Conservation (phyloP, 768 basidiomycete species). For the Hygrophorus russula region DNA sequence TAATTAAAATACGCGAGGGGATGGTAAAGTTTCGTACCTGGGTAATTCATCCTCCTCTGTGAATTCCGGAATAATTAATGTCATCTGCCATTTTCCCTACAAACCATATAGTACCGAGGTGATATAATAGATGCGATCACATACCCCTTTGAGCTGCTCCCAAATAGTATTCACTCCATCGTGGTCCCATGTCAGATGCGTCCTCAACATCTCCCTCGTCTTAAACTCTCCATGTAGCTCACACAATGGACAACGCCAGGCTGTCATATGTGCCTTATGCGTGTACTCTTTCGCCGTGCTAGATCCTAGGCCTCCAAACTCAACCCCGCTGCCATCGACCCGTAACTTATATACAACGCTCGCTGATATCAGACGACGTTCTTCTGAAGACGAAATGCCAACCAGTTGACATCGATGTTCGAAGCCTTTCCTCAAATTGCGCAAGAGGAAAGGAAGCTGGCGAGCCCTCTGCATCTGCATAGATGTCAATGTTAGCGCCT, state of each 20-base stretch:
- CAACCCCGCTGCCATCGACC: background rate
- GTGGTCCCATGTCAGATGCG: constrained; percentile 44
- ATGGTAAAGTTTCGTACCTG: background rate
- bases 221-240: constrained; percentile 29
- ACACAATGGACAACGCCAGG: constrained; percentile 48
- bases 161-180: constrained; percentile 25
- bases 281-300: constrained; percentile 8
- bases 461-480: constrained; percentile 25
- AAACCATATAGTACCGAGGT: background rate
- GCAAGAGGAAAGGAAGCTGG: constrained; percentile 45
- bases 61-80: background rate
- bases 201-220: constrained; percentile 29
- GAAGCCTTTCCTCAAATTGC: constrained; percentile 42
- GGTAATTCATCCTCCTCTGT: background rate
- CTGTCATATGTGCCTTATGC: constrained; percentile 17
- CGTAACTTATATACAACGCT: constrained; percentile 1
- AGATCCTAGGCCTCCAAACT: background rate
- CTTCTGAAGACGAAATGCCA: constrained; percentile 21
- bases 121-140: constrained; percentile 7
- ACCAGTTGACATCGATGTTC: constrained; percentile 24
- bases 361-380: constrained; percentile 8
- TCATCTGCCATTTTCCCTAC: background rate
- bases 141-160: constrained; percentile 11
- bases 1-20: no score
- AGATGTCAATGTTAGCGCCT: constrained; percentile 18